phyloP scores from a whole-genome alignment of 2,329 filamentous ascomycete species.

The Aureobasidium sp. region DNA sequence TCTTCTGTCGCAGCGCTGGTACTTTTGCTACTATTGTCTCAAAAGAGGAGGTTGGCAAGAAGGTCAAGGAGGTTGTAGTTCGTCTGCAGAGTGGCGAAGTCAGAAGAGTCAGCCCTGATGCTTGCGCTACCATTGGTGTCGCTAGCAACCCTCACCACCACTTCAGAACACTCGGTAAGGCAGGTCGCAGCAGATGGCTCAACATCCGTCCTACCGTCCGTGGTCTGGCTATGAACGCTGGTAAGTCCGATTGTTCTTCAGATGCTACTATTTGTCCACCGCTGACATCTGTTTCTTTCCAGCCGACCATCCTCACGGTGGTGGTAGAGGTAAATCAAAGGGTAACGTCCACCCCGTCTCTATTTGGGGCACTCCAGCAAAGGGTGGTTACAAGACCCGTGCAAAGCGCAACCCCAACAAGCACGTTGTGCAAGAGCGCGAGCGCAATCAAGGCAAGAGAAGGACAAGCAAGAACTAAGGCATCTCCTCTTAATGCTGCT shows the following conservation, averaged over 20 bases:
- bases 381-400: conserved; percentile 87
- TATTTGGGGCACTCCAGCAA: conserved; percentile 89
- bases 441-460: conserved; percentile 86
- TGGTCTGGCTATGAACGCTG: conserved; percentile 97
- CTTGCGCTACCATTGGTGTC: conserved; percentile 88
- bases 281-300: conserved; percentile 18
- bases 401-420: conserved; percentile 85
- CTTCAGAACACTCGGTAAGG: conserved; percentile 87
- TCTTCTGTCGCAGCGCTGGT: conserved; percentile 91
- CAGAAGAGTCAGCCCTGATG: conserved; percentile 80
- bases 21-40: conserved; percentile 84
- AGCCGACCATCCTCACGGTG: conserved; percentile 96
- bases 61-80: conserved; percentile 72
- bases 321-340: conserved; percentile 99
- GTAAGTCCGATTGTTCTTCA: conserved; percentile 40
- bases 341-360: conserved; percentile 92
- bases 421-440: conserved; percentile 75
- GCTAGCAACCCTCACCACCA: conserved; percentile 91
- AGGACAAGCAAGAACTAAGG: conserved; percentile 32
- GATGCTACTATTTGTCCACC: neutral
- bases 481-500: neutral
- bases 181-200: conserved; percentile 85
- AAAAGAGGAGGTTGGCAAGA: conserved; percentile 72
- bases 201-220: conserved; percentile 92
- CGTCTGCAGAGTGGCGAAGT: conserved; percentile 89